Conservation (phyloP, 2,329 filamentous ascomycete genomes). For the Thermomyces lanuginosus region DNA sequence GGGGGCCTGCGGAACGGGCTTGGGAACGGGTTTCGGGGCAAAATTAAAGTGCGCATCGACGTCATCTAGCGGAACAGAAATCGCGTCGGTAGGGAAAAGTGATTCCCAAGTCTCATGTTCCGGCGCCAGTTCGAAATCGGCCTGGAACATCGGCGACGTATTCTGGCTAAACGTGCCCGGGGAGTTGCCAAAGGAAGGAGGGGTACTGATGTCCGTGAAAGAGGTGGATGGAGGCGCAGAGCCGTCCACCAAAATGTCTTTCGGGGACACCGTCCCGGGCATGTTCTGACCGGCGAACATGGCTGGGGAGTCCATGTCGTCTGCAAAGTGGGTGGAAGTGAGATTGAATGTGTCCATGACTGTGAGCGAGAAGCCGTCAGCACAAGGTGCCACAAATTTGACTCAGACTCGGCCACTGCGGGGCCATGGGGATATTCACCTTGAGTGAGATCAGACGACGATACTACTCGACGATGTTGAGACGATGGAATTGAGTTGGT, state of each 20-base stretch:
- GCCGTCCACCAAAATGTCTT: slow-evolving; percentile 58
- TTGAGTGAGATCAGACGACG: slow-evolving; percentile 21
- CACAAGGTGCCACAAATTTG: slow-evolving; percentile 1
- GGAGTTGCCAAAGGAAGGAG: slow-evolving; percentile 49
- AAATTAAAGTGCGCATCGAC: slow-evolving; percentile 18
- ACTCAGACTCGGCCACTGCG: slow-evolving; percentile 13
- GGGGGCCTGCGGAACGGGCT: slow-evolving; percentile 2
- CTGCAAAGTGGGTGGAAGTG: slow-evolving; percentile 4
- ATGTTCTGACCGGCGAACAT: slow-evolving; percentile 18
- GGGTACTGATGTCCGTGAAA: slow-evolving; percentile 72
- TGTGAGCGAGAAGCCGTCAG: slow-evolving; percentile 2
- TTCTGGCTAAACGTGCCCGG: slow-evolving; percentile 55
- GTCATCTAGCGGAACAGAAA: slow-evolving; percentile 14
- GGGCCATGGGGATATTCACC: slow-evolving; percentile 20
- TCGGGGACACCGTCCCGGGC: slow-evolving; percentile 60
- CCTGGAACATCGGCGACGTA: slow-evolving; percentile 60
- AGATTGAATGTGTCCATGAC: slow-evolving; percentile 6
- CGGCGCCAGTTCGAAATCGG: slow-evolving; percentile 38
- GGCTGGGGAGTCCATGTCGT: slow-evolving; percentile 10
- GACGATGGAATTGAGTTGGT: slow-evolving; percentile 13
- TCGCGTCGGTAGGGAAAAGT: slow-evolving; percentile 30
- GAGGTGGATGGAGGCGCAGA: slow-evolving; percentile 70
- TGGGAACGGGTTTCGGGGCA: slow-evolving; percentile 1
- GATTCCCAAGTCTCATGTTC: slow-evolving; percentile 50
- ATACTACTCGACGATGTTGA: slow-evolving; percentile 24